Evolutionary conservation across 1,139 yeast species (phyloP), one percentile per base, ranked within the genome.

Genomic region (Maudiozyma humilis): DNA sequence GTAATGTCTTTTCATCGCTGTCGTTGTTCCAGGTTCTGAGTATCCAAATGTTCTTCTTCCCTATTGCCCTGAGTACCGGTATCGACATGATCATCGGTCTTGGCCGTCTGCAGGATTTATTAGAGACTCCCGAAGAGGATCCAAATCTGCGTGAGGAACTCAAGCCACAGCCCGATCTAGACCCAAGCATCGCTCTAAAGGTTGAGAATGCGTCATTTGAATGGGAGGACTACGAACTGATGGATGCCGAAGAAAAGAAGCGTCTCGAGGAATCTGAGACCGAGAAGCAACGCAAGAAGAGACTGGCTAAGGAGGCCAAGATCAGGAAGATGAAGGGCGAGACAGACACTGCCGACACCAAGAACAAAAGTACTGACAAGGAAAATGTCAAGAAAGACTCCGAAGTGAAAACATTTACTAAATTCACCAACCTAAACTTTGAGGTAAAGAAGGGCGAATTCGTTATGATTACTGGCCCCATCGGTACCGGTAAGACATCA

Each of bases 1-100:
- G 88, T 2, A 67, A 73, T 32, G 77, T 87, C 13, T 88, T 88
- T 59, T 76, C 96, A 0, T 82, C 95, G 10, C 68, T 89, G 44
- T 75, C 93, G 0, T 71, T 85, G 45, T 88, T 87, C 68, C 80
- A 80, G 52, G 72, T 78, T 31, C 69, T 85, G 56, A 67, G 85
- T 55, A 67, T 85, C 42, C 96, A 95, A 18, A 68, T 85, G 66
- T 70, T 82, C 57, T 79, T 84, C 49, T 65, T 82, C 44, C 79
- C 86, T 23, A 66, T 76, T 44, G 80, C 87, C 15, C 66, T 74
- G 8, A 70, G 73, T 32, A 67, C 78, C 0, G 69, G 78, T 46
- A 72, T 79, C 2, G 94, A 85, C 62, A 87, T 85, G 13, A 67
- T 72, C 49, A 70, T 82, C 42, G 85, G 86, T 13, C 59, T 81